A percentile compares a stretch with the other conserved stretches of the same genome.
phyloP scores from a whole-genome alignment of 192 early-diverging fungal genomes.

The Polychytrium aggregatum region DNA sequence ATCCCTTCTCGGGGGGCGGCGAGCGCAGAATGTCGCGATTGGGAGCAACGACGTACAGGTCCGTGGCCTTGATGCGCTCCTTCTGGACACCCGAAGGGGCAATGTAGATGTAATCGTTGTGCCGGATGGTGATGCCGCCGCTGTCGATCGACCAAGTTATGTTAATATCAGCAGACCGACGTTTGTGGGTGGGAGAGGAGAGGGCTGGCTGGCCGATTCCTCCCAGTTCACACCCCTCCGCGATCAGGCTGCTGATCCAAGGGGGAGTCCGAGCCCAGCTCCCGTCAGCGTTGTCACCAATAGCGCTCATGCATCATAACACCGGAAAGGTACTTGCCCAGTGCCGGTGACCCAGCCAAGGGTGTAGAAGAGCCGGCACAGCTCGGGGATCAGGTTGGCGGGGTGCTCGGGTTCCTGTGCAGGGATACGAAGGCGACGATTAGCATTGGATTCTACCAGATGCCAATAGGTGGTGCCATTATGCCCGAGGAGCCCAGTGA shows the following conservation, averaged over 20 bases:
- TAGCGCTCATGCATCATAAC: too few relatives aligned
- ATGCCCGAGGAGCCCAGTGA: too few relatives aligned
- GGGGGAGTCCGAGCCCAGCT: too few relatives aligned
- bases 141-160: not conserved
- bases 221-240: not conserved
- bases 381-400: slow-evolving; percentile 78
- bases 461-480: too few relatives aligned
- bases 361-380: slow-evolving; percentile 79
- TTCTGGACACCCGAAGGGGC: slow-evolving; percentile 95
- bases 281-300: too few relatives aligned
- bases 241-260: too few relatives aligned
- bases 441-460: too few relatives aligned
- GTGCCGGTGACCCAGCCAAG: slow-evolving; percentile 96
- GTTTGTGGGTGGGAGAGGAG: not conserved
- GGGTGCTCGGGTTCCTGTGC: slow-evolving; percentile 24
- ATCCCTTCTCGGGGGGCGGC: slow-evolving; percentile 37
- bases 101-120: slow-evolving; percentile 63
- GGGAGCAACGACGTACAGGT: slow-evolving; percentile 75
- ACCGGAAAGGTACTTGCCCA: slow-evolving; percentile 36
- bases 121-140: slow-evolving; percentile 17
- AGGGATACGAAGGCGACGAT: too few relatives aligned
- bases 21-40: slow-evolving; percentile 48
- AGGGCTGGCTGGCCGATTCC: not conserved
- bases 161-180: not conserved
- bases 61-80: slow-evolving; percentile 72